Conservation (phyloP, 257 asterid genomes). For the Gentiana macrophylla region DNA sequence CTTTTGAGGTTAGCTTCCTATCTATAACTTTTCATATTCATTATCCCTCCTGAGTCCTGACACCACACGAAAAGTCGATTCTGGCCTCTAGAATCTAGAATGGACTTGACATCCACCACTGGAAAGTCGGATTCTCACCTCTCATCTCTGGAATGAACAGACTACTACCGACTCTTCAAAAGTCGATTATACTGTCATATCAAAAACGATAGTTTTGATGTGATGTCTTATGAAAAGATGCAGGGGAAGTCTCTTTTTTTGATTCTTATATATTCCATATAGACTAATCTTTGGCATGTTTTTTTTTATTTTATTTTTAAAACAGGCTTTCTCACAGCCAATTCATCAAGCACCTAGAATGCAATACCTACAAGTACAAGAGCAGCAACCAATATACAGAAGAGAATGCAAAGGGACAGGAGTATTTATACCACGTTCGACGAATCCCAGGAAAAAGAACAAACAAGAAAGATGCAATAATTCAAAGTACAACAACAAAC, state of each 20-base stretch:
- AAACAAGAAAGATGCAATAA: conserved; percentile 31
- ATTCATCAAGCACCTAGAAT: conserved; percentile 31
- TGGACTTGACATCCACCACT: too few species aligned
- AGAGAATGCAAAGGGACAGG: conserved; percentile 88
- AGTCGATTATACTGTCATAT: too few species aligned
- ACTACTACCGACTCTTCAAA: too few species aligned
- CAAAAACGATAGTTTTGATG: too few species aligned
- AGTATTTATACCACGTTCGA: conserved; percentile 68
- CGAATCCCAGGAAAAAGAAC: conserved; percentile 38
- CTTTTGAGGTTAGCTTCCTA: conserved; percentile 39
- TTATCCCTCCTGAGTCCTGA: not conserved
- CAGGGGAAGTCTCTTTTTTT: too few species aligned
- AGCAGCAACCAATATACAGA: conserved; percentile 22
- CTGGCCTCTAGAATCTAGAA: too few species aligned
- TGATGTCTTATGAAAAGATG: too few species aligned
- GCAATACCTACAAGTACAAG: conserved; percentile 16
- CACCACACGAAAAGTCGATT: too few species aligned
- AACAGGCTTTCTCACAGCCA: conserved; percentile 36
- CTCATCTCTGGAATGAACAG: not conserved
- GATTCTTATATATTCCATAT: too few species aligned
- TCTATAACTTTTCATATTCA: not conserved
- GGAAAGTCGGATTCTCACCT: not conserved
- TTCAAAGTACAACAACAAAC: conserved; percentile 20
- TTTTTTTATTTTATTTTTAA: not conserved
- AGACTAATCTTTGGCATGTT: not conserved